Evolutionary conservation across 306 rosid species (phyloP).

Genomic region (Prunus padus): DNA sequence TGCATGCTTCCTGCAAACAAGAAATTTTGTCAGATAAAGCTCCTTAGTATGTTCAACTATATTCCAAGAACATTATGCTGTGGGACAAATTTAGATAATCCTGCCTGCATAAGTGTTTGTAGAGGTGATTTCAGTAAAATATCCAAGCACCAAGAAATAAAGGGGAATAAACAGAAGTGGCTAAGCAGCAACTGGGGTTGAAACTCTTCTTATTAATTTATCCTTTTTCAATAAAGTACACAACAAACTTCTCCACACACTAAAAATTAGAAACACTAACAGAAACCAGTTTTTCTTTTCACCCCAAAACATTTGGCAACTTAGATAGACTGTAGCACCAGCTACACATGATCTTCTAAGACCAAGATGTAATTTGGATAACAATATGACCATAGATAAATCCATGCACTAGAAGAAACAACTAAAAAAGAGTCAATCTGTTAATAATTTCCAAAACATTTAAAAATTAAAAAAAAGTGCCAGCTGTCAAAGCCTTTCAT

Average conservation of each 20-base stretch:
- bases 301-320: too few relatives aligned
- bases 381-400: too few relatives aligned
- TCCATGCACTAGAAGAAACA: background rate
- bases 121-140: background rate
- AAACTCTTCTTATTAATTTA: background rate
- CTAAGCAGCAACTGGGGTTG: background rate
- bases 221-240: background rate
- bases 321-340: too few relatives aligned
- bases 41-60: conserved; percentile 6
- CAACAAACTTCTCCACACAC: background rate
- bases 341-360: too few relatives aligned
- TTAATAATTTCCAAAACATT: background rate
- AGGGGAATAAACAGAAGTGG: background rate
- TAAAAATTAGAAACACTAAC: too few relatives aligned
- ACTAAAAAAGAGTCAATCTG: too few relatives aligned
- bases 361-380: too few relatives aligned
- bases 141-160: background rate
- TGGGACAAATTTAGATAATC: background rate
- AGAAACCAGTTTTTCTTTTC: too few relatives aligned
- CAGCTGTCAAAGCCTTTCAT: background rate
- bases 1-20: conserved; percentile 82
- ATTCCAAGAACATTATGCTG: background rate
- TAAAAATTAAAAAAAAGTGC: background rate
- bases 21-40: conserved; percentile 6
- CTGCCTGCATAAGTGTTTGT: background rate